These are phyloP conservation scores for Coemansia sp. DNA, from an alignment of 192 early-diverging fungal species.

Conservation along the genomic window DNA sequence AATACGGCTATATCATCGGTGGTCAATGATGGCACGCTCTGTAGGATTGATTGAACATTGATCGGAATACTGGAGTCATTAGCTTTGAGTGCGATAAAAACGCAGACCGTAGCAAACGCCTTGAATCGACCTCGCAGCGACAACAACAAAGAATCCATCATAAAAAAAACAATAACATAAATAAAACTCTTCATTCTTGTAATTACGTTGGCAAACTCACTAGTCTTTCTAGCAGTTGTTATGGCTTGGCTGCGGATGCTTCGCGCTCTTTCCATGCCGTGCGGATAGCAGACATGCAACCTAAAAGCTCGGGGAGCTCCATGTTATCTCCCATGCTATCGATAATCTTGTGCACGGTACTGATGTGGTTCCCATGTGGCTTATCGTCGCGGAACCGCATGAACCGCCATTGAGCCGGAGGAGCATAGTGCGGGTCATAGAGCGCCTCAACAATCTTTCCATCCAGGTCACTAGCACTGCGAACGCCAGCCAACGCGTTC, in stretches of 20 bases:
- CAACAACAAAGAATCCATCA: not conserved
- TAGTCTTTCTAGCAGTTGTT: too few species aligned
- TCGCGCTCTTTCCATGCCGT: conserved; percentile 28
- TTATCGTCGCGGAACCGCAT: conserved; percentile 83
- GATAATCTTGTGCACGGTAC: conserved; percentile 59
- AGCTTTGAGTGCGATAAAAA: conserved; percentile 16
- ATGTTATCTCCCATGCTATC: conserved; percentile 75
- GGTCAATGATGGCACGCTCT: not conserved
- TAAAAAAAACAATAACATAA: not conserved
- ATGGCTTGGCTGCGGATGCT: conserved; percentile 1
- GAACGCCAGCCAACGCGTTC: not conserved
- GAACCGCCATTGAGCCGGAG: conserved; percentile 63
- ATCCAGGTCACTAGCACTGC: conserved; percentile 25
- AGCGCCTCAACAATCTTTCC: conserved; percentile 64
- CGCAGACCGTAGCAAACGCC: conserved; percentile 24
- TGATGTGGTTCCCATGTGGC: conserved; percentile 63
- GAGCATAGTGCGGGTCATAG: conserved; percentile 54
- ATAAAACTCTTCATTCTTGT: too few species aligned
- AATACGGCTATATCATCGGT: conserved; percentile 18
- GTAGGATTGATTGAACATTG: not conserved
- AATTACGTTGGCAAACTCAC: too few species aligned
- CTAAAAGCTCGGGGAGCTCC: conserved; percentile 18
- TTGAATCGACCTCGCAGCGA: conserved; percentile 4
- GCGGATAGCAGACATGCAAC: not conserved
- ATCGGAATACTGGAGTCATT: not conserved